Conservation (phyloP, 2,329 filamentous ascomycete genomes). For the Alternaria postmessia region DNA sequence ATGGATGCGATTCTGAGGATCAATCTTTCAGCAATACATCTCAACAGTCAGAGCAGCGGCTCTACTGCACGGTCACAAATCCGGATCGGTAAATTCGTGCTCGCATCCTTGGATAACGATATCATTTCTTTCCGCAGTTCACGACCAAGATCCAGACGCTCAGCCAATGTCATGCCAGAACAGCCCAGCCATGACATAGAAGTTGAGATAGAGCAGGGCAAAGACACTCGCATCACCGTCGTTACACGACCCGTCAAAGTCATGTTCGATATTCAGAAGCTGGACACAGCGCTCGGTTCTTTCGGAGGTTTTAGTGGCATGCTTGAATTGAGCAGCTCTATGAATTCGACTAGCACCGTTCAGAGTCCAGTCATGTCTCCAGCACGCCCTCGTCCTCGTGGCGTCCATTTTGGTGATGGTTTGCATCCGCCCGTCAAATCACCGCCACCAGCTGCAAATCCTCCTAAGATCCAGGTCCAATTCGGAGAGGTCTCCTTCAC, state of each 20-base stretch:
- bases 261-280: conserved; percentile 76
- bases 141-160: conserved; percentile 37
- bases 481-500: conserved; percentile 79
- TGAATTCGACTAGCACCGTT: conserved; percentile 73
- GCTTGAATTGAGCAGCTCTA: conserved; percentile 84
- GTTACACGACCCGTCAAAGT: conserved; percentile 80
- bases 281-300: conserved; percentile 87
- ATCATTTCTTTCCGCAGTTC: conserved; percentile 60
- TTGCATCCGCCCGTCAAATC: conserved; percentile 38
- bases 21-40: conserved; percentile 31
- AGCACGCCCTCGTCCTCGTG: conserved; percentile 50
- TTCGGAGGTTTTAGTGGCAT: conserved; percentile 93
- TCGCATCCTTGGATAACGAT: conserved; percentile 59
- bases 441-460: conserved; percentile 23
- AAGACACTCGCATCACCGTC: conserved; percentile 62
- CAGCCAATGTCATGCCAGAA: conserved; percentile 30
- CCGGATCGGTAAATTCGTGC: conserved; percentile 53
- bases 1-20: conserved; percentile 41
- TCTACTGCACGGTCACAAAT: conserved; percentile 34
- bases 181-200: conserved; percentile 42
- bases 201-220: conserved; percentile 41
- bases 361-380: conserved; percentile 45
- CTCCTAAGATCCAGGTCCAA: conserved; percentile 74
- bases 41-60: conserved; percentile 30
- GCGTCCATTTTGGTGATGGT: conserved; percentile 65